phyloP scores from a whole-genome alignment of 805 yeast species.

The Myxozyma lipomycoides region DNA sequence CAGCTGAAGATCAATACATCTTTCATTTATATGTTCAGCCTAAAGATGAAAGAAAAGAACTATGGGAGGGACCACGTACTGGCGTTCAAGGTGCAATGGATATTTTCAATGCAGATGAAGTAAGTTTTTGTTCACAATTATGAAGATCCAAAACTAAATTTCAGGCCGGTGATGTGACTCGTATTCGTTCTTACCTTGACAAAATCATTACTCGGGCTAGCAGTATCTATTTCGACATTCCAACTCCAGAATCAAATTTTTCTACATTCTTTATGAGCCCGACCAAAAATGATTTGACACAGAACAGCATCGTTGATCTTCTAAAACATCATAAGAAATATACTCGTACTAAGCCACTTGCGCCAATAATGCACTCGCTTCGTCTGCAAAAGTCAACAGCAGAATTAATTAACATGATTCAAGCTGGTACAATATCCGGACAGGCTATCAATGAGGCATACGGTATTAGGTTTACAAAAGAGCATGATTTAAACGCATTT shows the following conservation, averaged over 20 bases:
- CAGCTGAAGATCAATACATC: conserved; percentile 37
- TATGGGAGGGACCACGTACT: conserved; percentile 93
- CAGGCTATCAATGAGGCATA: conserved; percentile 81
- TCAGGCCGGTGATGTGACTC: conserved; percentile 44
- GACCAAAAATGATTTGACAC: conserved; percentile 9
- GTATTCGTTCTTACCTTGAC: conserved; percentile 44
- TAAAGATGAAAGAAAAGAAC: conserved; percentile 68
- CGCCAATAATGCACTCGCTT: conserved; percentile 44
- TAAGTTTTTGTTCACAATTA: conserved; percentile 30
- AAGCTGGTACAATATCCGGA: conserved; percentile 78
- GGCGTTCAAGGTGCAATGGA: conserved; percentile 80
- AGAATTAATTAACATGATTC: conserved; percentile 75
- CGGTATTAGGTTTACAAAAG: conserved; percentile 61
- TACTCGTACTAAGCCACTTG: conserved; percentile 37
- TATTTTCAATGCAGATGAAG: conserved; percentile 81
- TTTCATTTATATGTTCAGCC: conserved; percentile 85
- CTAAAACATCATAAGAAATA: conserved; percentile 7
- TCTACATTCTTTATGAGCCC: conserved; percentile 10
- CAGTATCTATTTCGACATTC: conserved; percentile 53
- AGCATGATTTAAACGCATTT: conserved; percentile 72
- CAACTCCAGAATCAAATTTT: conserved; percentile 9
- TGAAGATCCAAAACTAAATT: background rate
- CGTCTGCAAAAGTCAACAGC: conserved; percentile 71
- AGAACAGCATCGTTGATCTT: conserved; percentile 10
- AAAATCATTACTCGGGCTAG: conserved; percentile 49